Conservation (phyloP, 2,329 filamentous ascomycete genomes). For the Fusarium neocosmosporiellum region DNA sequence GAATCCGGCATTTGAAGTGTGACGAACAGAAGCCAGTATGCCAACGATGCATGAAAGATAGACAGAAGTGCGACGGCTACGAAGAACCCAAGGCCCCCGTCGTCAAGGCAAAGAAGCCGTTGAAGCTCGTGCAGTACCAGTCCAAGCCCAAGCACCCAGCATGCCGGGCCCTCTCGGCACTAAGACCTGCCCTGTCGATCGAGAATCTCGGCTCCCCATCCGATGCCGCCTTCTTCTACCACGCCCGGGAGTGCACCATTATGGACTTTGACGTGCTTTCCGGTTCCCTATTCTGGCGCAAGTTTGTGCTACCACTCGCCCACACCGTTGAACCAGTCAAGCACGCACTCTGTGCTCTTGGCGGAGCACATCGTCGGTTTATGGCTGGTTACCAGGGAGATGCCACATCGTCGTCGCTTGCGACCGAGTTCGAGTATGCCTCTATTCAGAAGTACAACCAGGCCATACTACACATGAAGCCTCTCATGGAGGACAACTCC, state of each 20-base stretch:
- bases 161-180: background rate
- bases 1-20: constrained; percentile 34
- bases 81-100: background rate
- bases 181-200: background rate
- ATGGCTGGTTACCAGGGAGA: background rate
- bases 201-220: background rate
- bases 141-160: background rate
- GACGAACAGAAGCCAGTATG: constrained; percentile 26
- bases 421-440: constrained; percentile 3
- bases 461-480: constrained; percentile 32
- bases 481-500: constrained; percentile 26
- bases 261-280: background rate
- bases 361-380: constrained; percentile 9
- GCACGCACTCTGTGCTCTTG: constrained; percentile 11
- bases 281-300: constrained; percentile 11
- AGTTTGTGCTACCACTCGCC: constrained; percentile 1
- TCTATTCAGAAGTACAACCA: constrained; percentile 37
- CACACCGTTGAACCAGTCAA: constrained; percentile 1
- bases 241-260: background rate
- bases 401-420: background rate
- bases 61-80: constrained; percentile 31
- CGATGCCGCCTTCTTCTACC: constrained; percentile 7
- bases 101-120: background rate
- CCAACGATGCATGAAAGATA: constrained; percentile 14
- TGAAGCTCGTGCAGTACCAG: background rate